phyloP scores from a whole-genome alignment of 441 rosid species.

The Erodium texanum region DNA sequence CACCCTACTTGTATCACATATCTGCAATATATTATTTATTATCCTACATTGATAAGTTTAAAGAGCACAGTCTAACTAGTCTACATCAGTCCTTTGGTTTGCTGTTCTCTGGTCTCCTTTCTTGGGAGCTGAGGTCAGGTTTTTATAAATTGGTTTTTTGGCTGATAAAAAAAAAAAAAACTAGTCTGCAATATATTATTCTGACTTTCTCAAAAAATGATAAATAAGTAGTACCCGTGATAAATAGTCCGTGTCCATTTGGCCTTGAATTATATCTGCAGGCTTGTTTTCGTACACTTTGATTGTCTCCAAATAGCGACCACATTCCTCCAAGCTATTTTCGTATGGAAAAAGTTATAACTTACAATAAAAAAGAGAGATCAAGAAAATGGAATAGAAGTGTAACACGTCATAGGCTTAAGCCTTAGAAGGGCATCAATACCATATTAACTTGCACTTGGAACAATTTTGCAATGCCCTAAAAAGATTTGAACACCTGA shows the following conservation, averaged over 20 bases:
- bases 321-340: constrained; percentile 86
- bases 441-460: constrained; percentile 1
- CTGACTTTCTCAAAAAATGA: neutral
- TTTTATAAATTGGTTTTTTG: too few relatives aligned
- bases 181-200: too few relatives aligned
- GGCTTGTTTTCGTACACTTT: constrained; percentile 93
- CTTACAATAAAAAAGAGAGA: constrained; percentile 6
- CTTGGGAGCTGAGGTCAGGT: too few relatives aligned
- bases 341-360: constrained; percentile 13
- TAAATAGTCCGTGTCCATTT: constrained; percentile 80
- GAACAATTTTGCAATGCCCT: constrained; percentile 10
- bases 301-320: constrained; percentile 90
- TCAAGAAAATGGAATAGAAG: constrained; percentile 10
- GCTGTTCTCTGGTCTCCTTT: too few relatives aligned
- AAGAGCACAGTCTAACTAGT: constrained; percentile 2
- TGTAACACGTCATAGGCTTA: neutral
- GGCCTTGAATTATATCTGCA: constrained; percentile 92
- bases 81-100: too few relatives aligned
- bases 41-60: neutral
- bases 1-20: neutral
- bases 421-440: neutral
- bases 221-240: constrained; percentile 45
- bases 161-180: too few relatives aligned
- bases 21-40: neutral
- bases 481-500: neutral